Conservation (phyloP, 805 yeast species). For the Starmerella apicola region DNA sequence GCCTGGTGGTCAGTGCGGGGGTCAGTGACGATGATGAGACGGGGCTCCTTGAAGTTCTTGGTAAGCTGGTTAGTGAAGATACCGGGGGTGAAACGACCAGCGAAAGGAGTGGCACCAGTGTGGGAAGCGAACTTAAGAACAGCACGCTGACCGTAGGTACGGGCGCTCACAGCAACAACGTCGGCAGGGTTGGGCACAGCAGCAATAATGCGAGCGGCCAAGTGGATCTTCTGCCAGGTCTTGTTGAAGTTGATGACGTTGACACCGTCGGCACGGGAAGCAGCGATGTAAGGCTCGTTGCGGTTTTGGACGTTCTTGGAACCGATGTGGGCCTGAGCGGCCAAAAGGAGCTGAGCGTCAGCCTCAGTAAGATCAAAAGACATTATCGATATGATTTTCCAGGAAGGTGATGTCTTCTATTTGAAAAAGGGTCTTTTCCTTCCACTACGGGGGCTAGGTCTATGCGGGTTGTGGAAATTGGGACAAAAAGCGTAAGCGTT, state of each 20-base stretch:
- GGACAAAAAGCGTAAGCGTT: background rate
- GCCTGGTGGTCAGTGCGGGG: conserved; percentile 99
- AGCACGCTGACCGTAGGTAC: conserved; percentile 99
- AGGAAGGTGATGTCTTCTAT: background rate
- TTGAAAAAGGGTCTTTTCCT: conserved; percentile 2
- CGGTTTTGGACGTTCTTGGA: conserved; percentile 95
- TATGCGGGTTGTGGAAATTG: background rate
- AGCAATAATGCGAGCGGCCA: conserved; percentile 99
- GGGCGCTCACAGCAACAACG: conserved; percentile 96
- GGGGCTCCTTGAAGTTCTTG: conserved; percentile 99
- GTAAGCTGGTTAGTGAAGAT: conserved; percentile 99
- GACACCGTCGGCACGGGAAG: conserved; percentile 48
- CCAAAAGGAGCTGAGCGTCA: conserved; percentile 97
- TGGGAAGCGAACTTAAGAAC: conserved; percentile 98
- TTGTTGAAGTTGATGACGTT: conserved; percentile 96
- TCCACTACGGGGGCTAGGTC: conserved; percentile 1
- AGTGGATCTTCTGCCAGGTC: conserved; percentile 99
- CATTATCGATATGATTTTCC: conserved; percentile 8
- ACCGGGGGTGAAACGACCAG: conserved; percentile 99
- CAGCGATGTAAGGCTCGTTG: conserved; percentile 24
- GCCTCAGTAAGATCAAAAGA: conserved; percentile 62
- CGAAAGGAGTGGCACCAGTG: conserved; percentile 99
- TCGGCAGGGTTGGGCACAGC: conserved; percentile 98
- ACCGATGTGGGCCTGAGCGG: conserved; percentile 99
- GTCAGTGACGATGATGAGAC: conserved; percentile 97